Base-by-base conservation (phyloP, 2,329 filamentous ascomycete genomes). In the Penicillium crustosum region DNA sequence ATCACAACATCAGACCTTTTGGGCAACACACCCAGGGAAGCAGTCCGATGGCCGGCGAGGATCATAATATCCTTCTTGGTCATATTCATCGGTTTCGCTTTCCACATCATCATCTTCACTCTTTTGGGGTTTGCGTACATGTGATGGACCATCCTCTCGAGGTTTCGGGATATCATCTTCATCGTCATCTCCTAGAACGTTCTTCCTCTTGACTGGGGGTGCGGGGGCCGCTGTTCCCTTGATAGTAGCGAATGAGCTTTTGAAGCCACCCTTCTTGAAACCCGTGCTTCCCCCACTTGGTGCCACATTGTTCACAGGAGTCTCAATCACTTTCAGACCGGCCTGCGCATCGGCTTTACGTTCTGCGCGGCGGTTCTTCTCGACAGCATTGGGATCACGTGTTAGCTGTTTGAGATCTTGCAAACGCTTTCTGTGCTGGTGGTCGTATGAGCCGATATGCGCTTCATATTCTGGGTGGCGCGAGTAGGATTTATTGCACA, bases 401-500 rank as follows among this genome's bases (percentile, higher is more conserved):
- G 74, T 79, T 42, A 79, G 68, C 62, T 79, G 77, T 61, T 80
- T 80, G 21, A 80, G 70, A 41, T 80, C 78, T 57, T 78, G 74
- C 7, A 77, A 66, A 57, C 81, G 77, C 78, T 95, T 92, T 74
- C 92, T 93, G 77, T 99, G 94, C 67, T 90, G 90, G 77, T 99
- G 94, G 72, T 97, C 94, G 76, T 97, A 97, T 68, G 90, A 94
- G 62, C 87, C 87, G 56, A 97, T 90, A 74, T 99, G 94, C 8
- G 93, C 89, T 76, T 97, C 93, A 74, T 95, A 97, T 74, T 97
- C 93, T 72, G 95, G 93, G 83, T 96, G 93, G 55, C 94, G 91
- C 2, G 88, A 87, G 77, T 97, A 99, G 68, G 93, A 93, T 78
- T 97, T 97, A 63, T 89, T 87, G 80, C 94, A 97, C 54, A 97